Evolutionary conservation across 2,329 filamentous ascomycete genomes (phyloP).

Genomic region (Microsporum canis): DNA sequence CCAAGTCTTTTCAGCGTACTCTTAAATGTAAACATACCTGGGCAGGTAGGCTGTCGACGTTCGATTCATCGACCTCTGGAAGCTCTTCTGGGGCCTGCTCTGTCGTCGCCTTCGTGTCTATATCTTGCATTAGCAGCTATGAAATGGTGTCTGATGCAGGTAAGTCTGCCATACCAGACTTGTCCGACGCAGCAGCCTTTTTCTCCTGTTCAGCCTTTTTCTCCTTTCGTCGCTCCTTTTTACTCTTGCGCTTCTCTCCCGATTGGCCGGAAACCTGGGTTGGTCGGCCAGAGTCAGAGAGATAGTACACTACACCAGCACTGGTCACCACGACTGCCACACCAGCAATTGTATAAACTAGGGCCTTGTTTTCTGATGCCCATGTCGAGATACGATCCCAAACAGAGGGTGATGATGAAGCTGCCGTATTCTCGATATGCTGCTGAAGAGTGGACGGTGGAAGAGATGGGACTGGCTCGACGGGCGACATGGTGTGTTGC

Average conservation of each 20-base stretch:
- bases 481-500: neutral
- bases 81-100: constrained; percentile 53
- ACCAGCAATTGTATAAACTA: constrained; percentile 92
- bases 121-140: constrained; percentile 13
- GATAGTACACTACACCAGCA: constrained; percentile 86
- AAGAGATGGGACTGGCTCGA: neutral
- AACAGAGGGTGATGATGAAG: constrained; percentile 27
- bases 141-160: constrained; percentile 17
- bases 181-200: constrained; percentile 33
- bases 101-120: constrained; percentile 39
- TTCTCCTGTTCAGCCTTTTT: constrained; percentile 55
- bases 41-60: constrained; percentile 35
- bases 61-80: constrained; percentile 50
- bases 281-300: constrained; percentile 43
- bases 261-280: constrained; percentile 24
- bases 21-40: constrained; percentile 29
- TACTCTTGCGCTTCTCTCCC: constrained; percentile 59
- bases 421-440: constrained; percentile 7
- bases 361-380: constrained; percentile 89
- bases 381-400: constrained; percentile 87
- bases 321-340: constrained; percentile 84
- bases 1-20: neutral
- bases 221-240: constrained; percentile 80
- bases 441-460: neutral
- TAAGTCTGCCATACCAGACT: constrained; percentile 13